phyloP scores from a whole-genome alignment of 2,329 filamentous ascomycete genomes.

The Colletotrichum costaricense region DNA sequence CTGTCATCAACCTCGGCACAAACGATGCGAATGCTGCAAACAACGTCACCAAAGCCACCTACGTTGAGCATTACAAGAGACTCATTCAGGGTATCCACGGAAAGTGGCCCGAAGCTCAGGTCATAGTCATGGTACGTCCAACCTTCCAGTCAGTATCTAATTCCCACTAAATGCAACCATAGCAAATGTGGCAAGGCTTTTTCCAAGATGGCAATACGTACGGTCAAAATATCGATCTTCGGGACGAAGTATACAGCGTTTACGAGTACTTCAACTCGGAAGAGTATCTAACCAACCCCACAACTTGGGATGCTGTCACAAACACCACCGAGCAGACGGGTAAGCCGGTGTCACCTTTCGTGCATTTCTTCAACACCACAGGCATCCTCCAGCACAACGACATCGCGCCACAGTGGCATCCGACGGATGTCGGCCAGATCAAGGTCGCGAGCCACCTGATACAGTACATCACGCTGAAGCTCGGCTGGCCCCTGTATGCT shows the following conservation, averaged over 20 bases:
- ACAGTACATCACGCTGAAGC: constrained; percentile 65
- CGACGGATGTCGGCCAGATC: constrained; percentile 70
- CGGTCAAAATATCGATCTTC: constrained; percentile 57
- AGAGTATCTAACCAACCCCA: constrained; percentile 51
- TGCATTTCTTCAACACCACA: constrained; percentile 71
- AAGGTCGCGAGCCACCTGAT: constrained; percentile 70
- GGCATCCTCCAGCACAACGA: constrained; percentile 73
- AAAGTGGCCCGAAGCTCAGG: constrained; percentile 57
- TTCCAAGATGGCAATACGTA: constrained; percentile 61
- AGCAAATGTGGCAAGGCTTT: constrained; percentile 68
- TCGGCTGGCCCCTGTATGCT: constrained; percentile 67
- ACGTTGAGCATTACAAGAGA: constrained; percentile 54
- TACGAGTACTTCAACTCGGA: constrained; percentile 64
- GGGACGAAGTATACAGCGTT: constrained; percentile 61
- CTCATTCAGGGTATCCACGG: constrained; percentile 59
- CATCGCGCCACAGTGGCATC: constrained; percentile 68
- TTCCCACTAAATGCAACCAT: constrained; percentile 9
- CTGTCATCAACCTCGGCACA: constrained; percentile 59
- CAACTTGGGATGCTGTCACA: constrained; percentile 52
- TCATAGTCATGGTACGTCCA: constrained; percentile 55
- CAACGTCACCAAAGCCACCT: constrained; percentile 51
- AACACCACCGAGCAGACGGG: constrained; percentile 48
- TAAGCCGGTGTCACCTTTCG: constrained; percentile 55
- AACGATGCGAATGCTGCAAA: constrained; percentile 58
- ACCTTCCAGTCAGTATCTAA: background rate